Evolutionary conservation across 352 stramenopile species (phyloP), one percentile per base, ranked within the genome.

Genomic region (Globisporangium radiosum): DNA sequence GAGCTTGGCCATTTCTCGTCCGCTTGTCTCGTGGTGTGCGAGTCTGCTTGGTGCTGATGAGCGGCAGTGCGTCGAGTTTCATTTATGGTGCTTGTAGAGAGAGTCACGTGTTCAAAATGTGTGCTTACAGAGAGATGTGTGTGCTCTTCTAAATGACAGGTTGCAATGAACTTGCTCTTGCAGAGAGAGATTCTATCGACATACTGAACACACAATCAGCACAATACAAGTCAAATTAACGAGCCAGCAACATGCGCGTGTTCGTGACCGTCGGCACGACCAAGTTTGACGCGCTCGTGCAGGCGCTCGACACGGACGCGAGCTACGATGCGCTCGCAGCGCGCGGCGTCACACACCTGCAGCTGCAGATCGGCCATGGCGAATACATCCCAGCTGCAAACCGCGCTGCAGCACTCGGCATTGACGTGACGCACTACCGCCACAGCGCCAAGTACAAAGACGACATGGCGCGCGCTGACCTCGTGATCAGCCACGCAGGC

Each of bases 201-300:
- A 25, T 25, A 25, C 25, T 25, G 25, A 25, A 25, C 25, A 33
- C 25, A 33, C 25, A 33, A 33, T 33, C 39, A 43, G 11, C 39
- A 25, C 49, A 53, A 39, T 33, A 33, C 25, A 3, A 38, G 37
- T 66, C 11, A 60, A 54, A 43, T 2, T 43, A 60, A 64, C 19
- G 50, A 47, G 9, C 62, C 52, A 25, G 5, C 15, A 57, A 6
- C 15, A 56, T 62, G 57, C 48, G 33, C 48, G 86, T 92, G 54
- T 98, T 98, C 60, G 91, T 97, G 63, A 98, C 92, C 1, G 93
- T 98, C 37, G 93, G 93, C n/a, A 98, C 93, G 52, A 98, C 93
- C 59, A 90, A 88, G 58, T 98, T 98, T 66, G 90, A 98, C 52
- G 83, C 75, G 58, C 73, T 98, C 17, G 70, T 97, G n/a, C 53